phyloP scores from a whole-genome alignment of 306 rosid genomes.

The Alnus rubra region DNA sequence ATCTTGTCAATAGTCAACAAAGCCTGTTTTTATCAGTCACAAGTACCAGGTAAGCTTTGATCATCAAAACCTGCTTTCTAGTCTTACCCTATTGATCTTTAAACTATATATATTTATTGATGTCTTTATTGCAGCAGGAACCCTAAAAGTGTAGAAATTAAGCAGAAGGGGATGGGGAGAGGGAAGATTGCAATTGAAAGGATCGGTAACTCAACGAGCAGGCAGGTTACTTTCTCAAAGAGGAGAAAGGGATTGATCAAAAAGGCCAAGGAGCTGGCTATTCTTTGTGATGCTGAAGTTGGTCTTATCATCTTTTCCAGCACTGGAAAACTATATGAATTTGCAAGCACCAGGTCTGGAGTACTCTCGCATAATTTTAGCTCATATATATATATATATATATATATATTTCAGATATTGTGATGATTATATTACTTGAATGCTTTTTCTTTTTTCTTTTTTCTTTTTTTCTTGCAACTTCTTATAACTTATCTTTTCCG shows the following conservation, averaged over 20 bases:
- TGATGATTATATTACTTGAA: neutral
- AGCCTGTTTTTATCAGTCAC: conserved; percentile 4
- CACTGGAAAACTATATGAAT: conserved; percentile 77
- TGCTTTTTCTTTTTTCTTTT: neutral
- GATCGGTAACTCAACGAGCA: conserved; percentile 71
- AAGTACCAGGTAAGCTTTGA: conserved; percentile 32
- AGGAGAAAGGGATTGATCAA: conserved; percentile 88
- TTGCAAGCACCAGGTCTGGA: conserved; percentile 69
- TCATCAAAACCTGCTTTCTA: conserved; percentile 3
- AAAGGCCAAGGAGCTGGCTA: conserved; percentile 80
- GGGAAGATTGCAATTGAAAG: conserved; percentile 86
- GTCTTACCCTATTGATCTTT: neutral
- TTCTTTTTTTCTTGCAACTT: neutral
- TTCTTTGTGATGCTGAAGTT: conserved; percentile 86
- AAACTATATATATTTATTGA: too few species aligned
- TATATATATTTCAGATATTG: neutral
- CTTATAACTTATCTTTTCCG: neutral
- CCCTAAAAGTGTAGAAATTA: conserved; percentile 35
- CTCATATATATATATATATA: too few species aligned
- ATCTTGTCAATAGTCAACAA: conserved; percentile 10
- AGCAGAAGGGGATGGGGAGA: conserved; percentile 55
- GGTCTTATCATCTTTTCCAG: conserved; percentile 76
- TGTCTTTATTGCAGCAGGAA: conserved; percentile 32
- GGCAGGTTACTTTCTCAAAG: conserved; percentile 95
- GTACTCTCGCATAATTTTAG: too few species aligned